A percentile compares a stretch with the other conserved stretches of the same genome.
Conservation (phyloP, 352 stramenopile genomes). For the Pythium apleroticum region DNA sequence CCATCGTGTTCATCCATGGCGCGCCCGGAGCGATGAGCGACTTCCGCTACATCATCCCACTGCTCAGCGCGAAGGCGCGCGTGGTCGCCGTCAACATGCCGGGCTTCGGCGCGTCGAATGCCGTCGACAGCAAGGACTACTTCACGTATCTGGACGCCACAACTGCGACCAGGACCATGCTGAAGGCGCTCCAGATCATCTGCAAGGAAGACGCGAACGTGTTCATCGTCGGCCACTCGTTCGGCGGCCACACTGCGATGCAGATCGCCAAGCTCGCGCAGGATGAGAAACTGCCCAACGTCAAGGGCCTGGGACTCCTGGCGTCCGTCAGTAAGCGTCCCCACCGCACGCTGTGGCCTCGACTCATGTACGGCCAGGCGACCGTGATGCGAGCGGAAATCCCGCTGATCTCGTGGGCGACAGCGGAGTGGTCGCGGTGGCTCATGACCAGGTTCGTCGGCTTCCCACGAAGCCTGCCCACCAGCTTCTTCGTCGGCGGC, state of each 20-base stretch:
- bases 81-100: slow-evolving; percentile 14
- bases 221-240: slow-evolving; percentile 35
- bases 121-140: background rate
- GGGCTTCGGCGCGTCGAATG: slow-evolving; percentile 2
- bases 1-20: slow-evolving; percentile 26
- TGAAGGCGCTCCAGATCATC: slow-evolving; percentile 10
- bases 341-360: slow-evolving; percentile 15
- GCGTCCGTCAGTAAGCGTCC: slow-evolving; percentile 18
- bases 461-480: slow-evolving; percentile 15
- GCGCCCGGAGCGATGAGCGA: slow-evolving; percentile 18
- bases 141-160: slow-evolving; percentile 3
- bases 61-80: slow-evolving; percentile 3
- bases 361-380: slow-evolving; percentile 1
- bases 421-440: slow-evolving; percentile 4
- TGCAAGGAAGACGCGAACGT: slow-evolving; percentile 18
- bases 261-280: slow-evolving; percentile 3
- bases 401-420: slow-evolving; percentile 12
- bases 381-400: slow-evolving; percentile 13
- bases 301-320: slow-evolving; percentile 24
- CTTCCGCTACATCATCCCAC: slow-evolving; percentile 16
- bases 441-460: slow-evolving; percentile 16
- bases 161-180: background rate
- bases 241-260: slow-evolving; percentile 31
- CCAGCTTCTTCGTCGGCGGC: slow-evolving; percentile 19
- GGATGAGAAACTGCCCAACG: background rate